phyloP scores from a whole-genome alignment of 208 protist genomes.

The Leishmania mexicana region DNA sequence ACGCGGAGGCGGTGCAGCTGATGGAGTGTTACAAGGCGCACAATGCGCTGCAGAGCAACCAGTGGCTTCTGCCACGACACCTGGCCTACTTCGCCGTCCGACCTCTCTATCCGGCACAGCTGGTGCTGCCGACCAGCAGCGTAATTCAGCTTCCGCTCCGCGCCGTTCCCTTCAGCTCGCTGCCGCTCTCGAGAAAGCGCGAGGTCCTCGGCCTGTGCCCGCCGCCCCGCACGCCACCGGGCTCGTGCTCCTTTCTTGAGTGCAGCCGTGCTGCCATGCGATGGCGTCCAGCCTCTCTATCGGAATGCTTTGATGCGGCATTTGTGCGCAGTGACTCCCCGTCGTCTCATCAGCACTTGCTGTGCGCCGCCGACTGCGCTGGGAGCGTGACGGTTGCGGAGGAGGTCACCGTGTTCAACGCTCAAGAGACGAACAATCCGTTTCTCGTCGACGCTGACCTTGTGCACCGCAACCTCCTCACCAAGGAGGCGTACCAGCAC shows the following conservation, averaged over 20 bases:
- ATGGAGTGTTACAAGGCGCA: conserved; percentile 19
- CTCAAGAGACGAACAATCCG: conserved; percentile 84
- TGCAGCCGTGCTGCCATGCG: not conserved
- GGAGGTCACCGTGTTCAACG: conserved; percentile 56
- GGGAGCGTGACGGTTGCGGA: not conserved
- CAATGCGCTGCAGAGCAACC: conserved; percentile 38
- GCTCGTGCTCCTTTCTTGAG: conserved; percentile 27
- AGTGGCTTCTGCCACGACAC: conserved; percentile 49
- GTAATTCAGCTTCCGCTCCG: conserved; percentile 19
- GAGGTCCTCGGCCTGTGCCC: conserved; percentile 19
- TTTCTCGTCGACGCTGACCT: conserved; percentile 66
- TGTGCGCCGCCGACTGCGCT: conserved; percentile 23
- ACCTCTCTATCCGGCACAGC: conserved; percentile 13
- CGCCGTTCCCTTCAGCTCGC: conserved; percentile 34
- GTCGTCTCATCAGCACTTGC: conserved; percentile 6
- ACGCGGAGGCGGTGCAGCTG: conserved; percentile 20
- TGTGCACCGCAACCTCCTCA: conserved; percentile 47
- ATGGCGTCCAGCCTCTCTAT: conserved; percentile 34
- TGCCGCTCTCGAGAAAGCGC: conserved; percentile 11
- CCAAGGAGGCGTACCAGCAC: conserved; percentile 28
- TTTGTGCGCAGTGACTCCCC: conserved; percentile 13
- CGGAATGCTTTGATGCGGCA: conserved; percentile 47
- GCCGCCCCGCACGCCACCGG: conserved; percentile 13
- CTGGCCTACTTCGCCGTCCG: conserved; percentile 34
- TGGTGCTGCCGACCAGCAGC: conserved; percentile 23